A percentile compares a stretch with the other conserved stretches of the same genome.
phyloP scores from a whole-genome alignment of 352 stramenopile species.

The Hyaloperonospora arabidopsidis region DNA sequence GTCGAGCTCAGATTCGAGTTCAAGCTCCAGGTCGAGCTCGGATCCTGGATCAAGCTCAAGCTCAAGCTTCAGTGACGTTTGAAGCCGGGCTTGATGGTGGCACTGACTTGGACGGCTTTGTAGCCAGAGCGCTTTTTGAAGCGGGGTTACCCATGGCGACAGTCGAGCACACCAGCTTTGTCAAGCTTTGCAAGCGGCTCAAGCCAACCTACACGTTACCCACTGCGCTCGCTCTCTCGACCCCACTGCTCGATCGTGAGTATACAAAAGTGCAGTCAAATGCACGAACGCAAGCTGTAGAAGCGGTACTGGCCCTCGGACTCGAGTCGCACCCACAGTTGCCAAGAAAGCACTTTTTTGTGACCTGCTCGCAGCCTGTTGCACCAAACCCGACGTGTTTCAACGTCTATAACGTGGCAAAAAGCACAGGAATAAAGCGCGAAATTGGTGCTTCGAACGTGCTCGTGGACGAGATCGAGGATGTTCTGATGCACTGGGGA shows the following conservation, averaged over 20 bases:
- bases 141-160: constrained; percentile 42
- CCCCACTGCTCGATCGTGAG: constrained; percentile 47
- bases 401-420: too few relatives aligned
- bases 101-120: constrained; percentile 43
- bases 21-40: too few relatives aligned
- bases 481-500: constrained; percentile 49
- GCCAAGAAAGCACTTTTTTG: constrained; percentile 35
- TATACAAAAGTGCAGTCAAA: constrained; percentile 56
- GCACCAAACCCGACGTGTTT: too few relatives aligned
- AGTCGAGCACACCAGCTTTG: constrained; percentile 54
- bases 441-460: constrained; percentile 31
- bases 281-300: constrained; percentile 43
- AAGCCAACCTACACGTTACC: constrained; percentile 41
- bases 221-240: constrained; percentile 42
- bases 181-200: constrained; percentile 56
- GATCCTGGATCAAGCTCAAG: background rate
- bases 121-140: constrained; percentile 50
- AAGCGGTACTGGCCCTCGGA: constrained; percentile 48
- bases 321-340: constrained; percentile 40
- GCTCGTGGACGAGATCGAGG: constrained; percentile 51
- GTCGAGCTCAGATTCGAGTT: too few relatives aligned
- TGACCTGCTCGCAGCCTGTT: constrained; percentile 27
- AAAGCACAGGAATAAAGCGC: constrained; percentile 43
- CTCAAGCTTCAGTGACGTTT: constrained; percentile 14
- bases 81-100: constrained; percentile 40